These are phyloP conservation scores for Trichoderma afroharzianum DNA, from an alignment of 2,329 filamentous ascomycete species.

Conservation along the genomic window DNA sequence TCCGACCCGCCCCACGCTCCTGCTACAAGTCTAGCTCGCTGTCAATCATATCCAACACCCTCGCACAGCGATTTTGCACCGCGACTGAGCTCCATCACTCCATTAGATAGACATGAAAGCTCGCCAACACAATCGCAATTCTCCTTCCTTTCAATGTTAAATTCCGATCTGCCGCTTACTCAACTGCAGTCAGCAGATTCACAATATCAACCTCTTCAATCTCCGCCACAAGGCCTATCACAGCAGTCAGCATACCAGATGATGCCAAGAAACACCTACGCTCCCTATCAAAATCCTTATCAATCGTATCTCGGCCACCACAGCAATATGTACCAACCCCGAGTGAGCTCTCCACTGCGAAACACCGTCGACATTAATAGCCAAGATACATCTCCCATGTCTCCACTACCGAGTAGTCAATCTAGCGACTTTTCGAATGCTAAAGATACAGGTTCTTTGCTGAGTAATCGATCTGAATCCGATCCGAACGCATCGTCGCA, in stretches of 20 bases:
- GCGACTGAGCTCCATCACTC: constrained; percentile 28
- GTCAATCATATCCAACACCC: neutral
- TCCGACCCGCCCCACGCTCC: neutral
- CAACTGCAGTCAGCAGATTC: neutral
- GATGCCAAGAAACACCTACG: neutral
- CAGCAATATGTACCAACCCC: constrained; percentile 20
- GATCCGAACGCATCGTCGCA: neutral
- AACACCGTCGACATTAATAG: constrained; percentile 19
- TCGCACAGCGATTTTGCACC: constrained; percentile 16
- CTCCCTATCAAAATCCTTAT: constrained; percentile 26
- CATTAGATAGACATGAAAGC: constrained; percentile 3
- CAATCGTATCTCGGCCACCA: constrained; percentile 21
- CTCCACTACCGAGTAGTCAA: neutral
- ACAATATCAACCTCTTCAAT: neutral
- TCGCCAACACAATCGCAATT: constrained; percentile 3
- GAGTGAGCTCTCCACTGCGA: constrained; percentile 28
- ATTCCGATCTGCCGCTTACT: neutral
- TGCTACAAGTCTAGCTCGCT: neutral
- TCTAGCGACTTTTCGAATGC: neutral
- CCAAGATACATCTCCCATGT: neutral
- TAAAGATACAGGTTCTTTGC: too few species aligned
- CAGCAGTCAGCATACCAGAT: neutral
- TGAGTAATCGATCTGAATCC: neutral
- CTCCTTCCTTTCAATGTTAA: constrained; percentile 21
- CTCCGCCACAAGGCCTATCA: neutral